Base-by-base conservation (phyloP, 2,329 filamentous ascomycete species). In the Mariannaea elegans region DNA sequence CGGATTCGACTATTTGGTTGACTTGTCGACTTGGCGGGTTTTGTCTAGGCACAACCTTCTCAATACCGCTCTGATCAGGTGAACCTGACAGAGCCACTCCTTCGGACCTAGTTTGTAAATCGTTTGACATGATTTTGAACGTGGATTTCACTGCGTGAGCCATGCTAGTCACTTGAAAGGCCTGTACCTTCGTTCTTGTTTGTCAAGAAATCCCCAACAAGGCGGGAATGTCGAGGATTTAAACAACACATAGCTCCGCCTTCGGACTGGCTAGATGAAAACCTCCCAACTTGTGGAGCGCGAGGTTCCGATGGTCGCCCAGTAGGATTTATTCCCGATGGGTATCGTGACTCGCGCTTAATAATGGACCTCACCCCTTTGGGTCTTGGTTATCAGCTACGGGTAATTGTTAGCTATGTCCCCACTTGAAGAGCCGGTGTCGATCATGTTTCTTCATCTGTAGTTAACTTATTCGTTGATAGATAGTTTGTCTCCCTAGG, bases 221-320 rank as follows among this genome's bases (percentile, higher is more conserved):
- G 3, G 29, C 56, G 56, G 56, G 39, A 59, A 54, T 59, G 56
- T 49, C 39, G 44, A 59, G 56, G 56, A 54, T 59, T 59, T 59
- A 59, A 59, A 48, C 45, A 19, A 38, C 41, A 27, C 14, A 23
- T 12, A 44, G 16, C 50, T 55, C 56, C 50, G 56, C 51, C 45
- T 54, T 59, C 56, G 56, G 56, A 53, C 50, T 16, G 21, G 39
- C 23, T 46, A 23, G 13, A 45, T 31, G 39, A 32, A 45, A 44
- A 23, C 18, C 27, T 45, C 36, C 18, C 21, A 44, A n/a, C 14
- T 9, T 50, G 56, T 59, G 56, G 56, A 59, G 56, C 36, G 39
- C 16, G 31, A 39, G 23, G 31, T 18, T 44, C 38, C 32, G 46
- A 38, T 47, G 45, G 32, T 21, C 31, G 38, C 18, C 56, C 56